Conservation (phyloP, 306 rosid genomes). For the Inga laurina region DNA sequence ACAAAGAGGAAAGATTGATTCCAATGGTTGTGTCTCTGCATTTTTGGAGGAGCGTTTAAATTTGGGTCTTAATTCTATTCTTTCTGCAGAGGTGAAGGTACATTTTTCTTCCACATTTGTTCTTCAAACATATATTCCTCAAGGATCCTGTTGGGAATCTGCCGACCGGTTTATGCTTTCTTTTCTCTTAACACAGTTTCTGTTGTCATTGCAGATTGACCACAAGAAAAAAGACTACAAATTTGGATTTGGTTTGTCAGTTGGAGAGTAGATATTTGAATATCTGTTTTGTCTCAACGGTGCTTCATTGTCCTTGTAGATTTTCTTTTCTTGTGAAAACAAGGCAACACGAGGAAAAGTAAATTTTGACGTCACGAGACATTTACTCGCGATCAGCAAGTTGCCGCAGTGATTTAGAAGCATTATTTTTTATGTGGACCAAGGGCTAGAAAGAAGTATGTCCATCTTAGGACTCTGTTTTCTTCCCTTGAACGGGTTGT, state of each 20-base stretch:
- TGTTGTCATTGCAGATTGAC: constrained; percentile 68
- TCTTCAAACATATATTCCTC: background rate
- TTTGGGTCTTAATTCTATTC: constrained; percentile 58
- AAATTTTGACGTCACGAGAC: constrained; percentile 30
- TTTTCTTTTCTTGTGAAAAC: constrained; percentile 14
- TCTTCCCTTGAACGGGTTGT: constrained; percentile 41
- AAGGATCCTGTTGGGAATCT: background rate
- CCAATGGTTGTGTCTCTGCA: constrained; percentile 42
- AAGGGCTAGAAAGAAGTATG: background rate
- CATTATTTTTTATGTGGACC: constrained; percentile 30
- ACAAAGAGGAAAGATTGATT: constrained; percentile 17
- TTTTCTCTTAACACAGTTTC: constrained; percentile 16
- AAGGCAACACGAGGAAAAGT: constrained; percentile 26
- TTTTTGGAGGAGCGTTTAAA: constrained; percentile 86
- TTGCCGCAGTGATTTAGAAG: constrained; percentile 28
- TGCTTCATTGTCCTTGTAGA: constrained; percentile 18
- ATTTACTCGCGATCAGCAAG: constrained; percentile 29
- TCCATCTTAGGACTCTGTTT: constrained; percentile 32
- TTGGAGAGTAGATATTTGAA: constrained; percentile 71
- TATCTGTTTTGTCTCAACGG: constrained; percentile 22
- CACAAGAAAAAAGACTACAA: constrained; percentile 96
- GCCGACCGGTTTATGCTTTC: background rate
- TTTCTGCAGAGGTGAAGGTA: constrained; percentile 51
- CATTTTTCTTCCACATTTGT: background rate
- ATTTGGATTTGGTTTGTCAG: constrained; percentile 94